These are phyloP conservation scores for Arxiozyma bovina DNA, from an alignment of 1,139 yeast species.

Conservation along the genomic window DNA sequence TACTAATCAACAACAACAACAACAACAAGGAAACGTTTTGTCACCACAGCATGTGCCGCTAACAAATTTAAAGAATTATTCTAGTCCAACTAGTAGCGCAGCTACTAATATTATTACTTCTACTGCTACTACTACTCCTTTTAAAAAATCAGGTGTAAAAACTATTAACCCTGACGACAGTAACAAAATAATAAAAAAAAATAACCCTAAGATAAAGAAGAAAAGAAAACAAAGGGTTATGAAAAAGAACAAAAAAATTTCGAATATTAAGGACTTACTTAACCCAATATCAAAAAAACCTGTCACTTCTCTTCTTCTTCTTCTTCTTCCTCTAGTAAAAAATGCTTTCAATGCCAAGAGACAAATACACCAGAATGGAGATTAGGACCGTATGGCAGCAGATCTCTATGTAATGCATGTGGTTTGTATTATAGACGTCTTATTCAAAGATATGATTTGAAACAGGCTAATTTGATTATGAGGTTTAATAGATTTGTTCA, in stretches of 20 bases:
- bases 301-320: no score
- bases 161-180: no score
- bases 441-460: constrained; percentile 37
- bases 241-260: neutral
- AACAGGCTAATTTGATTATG: constrained; percentile 27
- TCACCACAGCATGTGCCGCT: neutral
- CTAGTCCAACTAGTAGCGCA: neutral
- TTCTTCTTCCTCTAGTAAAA: neutral
- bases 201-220: neutral
- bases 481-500: constrained; percentile 21
- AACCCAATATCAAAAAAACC: neutral
- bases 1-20: neutral
- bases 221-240: constrained; percentile 1
- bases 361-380: constrained; percentile 81
- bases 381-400: constrained; percentile 67
- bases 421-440: constrained; percentile 69
- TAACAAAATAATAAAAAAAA: no score
- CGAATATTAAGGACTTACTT: neutral
- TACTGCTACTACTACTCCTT: neutral
- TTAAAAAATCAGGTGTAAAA: no score
- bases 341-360: constrained; percentile 55
- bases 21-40: neutral
- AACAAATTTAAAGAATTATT: neutral
- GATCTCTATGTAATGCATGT: constrained; percentile 74
- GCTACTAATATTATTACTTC: neutral